Percentiles rank a stretch among this genome's conserved stretches.
phyloP scores from a whole-genome alignment of 257 asterid genomes.

The Perilla frutescens region DNA sequence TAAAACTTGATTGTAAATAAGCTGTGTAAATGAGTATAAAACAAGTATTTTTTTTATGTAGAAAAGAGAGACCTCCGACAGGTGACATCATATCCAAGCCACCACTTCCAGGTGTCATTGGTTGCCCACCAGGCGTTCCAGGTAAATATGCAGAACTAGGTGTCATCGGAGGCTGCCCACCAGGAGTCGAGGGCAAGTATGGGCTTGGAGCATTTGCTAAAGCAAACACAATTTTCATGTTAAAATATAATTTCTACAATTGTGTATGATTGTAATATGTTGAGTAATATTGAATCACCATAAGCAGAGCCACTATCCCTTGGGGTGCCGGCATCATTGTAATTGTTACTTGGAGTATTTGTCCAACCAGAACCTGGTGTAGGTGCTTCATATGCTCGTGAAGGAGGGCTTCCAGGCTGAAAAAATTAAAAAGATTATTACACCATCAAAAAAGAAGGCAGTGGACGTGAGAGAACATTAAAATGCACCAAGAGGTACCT shows the following conservation, averaged over 20 bases:
- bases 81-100: conserved; percentile 98
- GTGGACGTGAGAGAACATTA: conserved; percentile 1
- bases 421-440: conserved; percentile 27
- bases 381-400: conserved; percentile 95
- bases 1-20: neutral
- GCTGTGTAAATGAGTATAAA: neutral
- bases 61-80: conserved; percentile 63
- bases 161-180: conserved; percentile 98
- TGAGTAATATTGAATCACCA: conserved; percentile 50
- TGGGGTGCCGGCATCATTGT: conserved; percentile 87
- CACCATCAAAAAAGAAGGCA: neutral
- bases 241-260: conserved; percentile 4
- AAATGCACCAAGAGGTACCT: conserved; percentile 47
- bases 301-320: conserved; percentile 79
- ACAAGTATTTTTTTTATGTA: neutral
- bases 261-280: neutral
- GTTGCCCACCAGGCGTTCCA: conserved; percentile 98
- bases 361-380: conserved; percentile 97
- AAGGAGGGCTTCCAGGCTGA: conserved; percentile 91
- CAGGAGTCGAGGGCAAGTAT: conserved; percentile 95
- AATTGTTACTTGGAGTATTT: conserved; percentile 59
- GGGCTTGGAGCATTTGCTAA: conserved; percentile 98
- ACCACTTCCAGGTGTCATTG: conserved; percentile 98
- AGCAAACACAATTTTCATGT: neutral
- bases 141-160: conserved; percentile 97